Evolutionary conservation across 202 grass and related monocot species (phyloP).

Genomic region (Digitaria exilis): DNA sequence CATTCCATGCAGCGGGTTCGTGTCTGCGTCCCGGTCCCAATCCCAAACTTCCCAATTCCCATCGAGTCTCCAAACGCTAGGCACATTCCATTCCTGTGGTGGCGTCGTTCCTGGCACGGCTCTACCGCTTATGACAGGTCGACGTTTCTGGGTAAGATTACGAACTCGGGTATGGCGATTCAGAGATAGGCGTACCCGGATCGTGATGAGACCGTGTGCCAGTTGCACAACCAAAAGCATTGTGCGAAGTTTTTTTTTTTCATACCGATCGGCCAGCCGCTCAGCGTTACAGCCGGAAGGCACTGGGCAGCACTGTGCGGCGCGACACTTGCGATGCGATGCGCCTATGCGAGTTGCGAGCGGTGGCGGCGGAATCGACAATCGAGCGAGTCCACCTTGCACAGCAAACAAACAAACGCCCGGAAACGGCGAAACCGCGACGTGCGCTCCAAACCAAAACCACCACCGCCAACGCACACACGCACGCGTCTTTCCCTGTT

Average conservation of each 20-base stretch:
- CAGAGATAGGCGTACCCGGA: not conserved
- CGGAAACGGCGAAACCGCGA: constrained; percentile 15
- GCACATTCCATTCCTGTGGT: not conserved
- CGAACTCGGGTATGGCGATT: too few relatives aligned
- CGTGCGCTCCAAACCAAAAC: constrained; percentile 34
- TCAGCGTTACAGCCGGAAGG: not conserved
- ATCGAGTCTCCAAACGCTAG: not conserved
- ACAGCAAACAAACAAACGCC: not conserved
- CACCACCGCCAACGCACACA: not conserved
- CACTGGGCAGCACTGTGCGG: not conserved
- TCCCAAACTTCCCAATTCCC: not conserved
- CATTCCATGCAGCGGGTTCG: not conserved
- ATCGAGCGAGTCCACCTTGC: not conserved
- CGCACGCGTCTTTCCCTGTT: not conserved
- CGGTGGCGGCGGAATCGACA: not conserved
- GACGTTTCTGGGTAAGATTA: too few relatives aligned
- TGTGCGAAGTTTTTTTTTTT: too few relatives aligned
- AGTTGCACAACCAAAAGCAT: not conserved
- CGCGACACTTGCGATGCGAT: not conserved
- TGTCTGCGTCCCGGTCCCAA: too few relatives aligned
- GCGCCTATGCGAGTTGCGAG: too few relatives aligned
- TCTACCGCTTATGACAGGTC: too few relatives aligned
- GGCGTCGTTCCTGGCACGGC: not conserved
- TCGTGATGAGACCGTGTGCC: too few relatives aligned
- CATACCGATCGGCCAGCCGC: not conserved